A percentile compares a stretch with the other conserved stretches of the same genome.
Evolutionary conservation across 768 basidiomycete genomes (phyloP).

Genomic region (Flagelloscypha sp.): DNA sequence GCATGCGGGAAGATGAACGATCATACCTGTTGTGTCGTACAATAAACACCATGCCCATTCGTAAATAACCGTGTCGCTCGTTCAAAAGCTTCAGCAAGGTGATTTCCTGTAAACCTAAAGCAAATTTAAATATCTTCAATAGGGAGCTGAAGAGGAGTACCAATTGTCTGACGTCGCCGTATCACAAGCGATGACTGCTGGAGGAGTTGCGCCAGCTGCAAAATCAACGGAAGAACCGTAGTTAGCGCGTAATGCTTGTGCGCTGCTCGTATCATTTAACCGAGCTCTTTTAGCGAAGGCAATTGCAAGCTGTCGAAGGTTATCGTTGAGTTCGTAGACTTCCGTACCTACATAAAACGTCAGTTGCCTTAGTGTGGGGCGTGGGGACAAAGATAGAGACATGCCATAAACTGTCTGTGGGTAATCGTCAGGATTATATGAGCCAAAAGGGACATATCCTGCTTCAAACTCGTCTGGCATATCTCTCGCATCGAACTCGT

Average conservation of each 20-base stretch:
- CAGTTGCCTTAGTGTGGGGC: too few relatives aligned
- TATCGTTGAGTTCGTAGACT: conserved; percentile 32
- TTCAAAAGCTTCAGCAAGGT: conserved; percentile 25
- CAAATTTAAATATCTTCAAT: too few relatives aligned
- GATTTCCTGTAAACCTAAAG: conserved; percentile 20
- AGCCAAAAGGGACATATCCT: too few relatives aligned
- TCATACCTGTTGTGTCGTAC: conserved; percentile 27
- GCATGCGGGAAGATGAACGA: too few relatives aligned
- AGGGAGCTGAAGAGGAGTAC: too few relatives aligned
- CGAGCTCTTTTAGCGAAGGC: conserved; percentile 17
- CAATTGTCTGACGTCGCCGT: conserved; percentile 23
- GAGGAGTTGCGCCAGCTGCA: conserved; percentile 19
- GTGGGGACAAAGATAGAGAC: too few relatives aligned
- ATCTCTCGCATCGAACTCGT: conserved; percentile 31
- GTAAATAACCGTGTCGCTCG: conserved; percentile 19
- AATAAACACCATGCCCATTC: conserved; percentile 22
- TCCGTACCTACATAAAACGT: too few relatives aligned
- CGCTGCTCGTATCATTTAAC: conserved; percentile 9
- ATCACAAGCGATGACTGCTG: conserved; percentile 19
- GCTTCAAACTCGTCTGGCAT: conserved; percentile 25
- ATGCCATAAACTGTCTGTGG: too few relatives aligned
- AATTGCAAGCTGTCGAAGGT: conserved; percentile 19
- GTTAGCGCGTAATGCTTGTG: conserved; percentile 14
- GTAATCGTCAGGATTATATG: too few relatives aligned
- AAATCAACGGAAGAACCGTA: conserved; percentile 13